Evolutionary conservation across 768 basidiomycete genomes (phyloP).

Genomic region (Boletus tomentosulus): DNA sequence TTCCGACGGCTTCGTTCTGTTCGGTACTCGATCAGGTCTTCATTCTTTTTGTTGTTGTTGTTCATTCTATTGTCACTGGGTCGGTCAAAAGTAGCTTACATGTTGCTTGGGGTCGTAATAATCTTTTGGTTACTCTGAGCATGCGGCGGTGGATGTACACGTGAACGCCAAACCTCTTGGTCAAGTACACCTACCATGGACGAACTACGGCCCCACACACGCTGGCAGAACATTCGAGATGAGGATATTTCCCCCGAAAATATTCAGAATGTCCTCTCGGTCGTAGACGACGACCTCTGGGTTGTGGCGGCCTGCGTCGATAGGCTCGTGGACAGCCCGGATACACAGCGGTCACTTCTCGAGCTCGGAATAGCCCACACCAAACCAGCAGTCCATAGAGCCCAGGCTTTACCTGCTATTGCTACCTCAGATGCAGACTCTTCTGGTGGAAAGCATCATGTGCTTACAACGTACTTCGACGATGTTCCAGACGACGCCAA

Average conservation of each 20-base stretch:
- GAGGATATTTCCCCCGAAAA: conserved; percentile 50
- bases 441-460: conserved; percentile 13
- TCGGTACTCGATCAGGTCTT: not conserved
- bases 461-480: conserved; percentile 52
- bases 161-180: not conserved
- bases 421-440: conserved; percentile 17
- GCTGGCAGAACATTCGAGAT: conserved; percentile 58
- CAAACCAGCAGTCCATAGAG: conserved; percentile 42
- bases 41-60: not conserved
- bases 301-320: conserved; percentile 71
- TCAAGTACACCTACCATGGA: conserved; percentile 31
- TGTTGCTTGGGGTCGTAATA: conserved; percentile 1
- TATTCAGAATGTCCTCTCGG: conserved; percentile 45
- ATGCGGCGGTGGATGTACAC: not conserved
- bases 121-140: not conserved
- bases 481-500: conserved; percentile 57
- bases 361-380: conserved; percentile 63
- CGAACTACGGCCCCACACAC: conserved; percentile 35
- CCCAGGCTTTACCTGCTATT: conserved; percentile 36
- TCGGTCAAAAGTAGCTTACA: conserved; percentile 30
- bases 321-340: conserved; percentile 54
- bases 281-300: conserved; percentile 69
- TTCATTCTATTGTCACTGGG: conserved; percentile 5
- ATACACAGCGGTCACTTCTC: conserved; percentile 54
- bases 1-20: not conserved